A percentile compares a stretch with the other conserved stretches of the same genome.
phyloP scores from a whole-genome alignment of 352 stramenopile genomes.

The Globisporangium megalacanthum region DNA sequence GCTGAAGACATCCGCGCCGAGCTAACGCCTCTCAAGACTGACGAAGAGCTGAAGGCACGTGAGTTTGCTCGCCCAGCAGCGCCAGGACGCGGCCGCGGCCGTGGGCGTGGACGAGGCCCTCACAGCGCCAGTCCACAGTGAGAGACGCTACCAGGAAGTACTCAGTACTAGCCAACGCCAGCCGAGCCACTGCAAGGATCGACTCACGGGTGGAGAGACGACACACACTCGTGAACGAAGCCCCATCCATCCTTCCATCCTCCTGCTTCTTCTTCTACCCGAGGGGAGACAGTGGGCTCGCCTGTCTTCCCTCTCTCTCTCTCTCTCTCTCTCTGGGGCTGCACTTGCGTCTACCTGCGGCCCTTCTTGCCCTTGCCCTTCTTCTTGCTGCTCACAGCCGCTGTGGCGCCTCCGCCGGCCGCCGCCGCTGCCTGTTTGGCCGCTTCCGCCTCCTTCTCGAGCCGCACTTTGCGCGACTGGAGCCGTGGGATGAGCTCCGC shows the following conservation, averaged over 20 bases:
- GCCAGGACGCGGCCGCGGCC: slow-evolving; percentile 52
- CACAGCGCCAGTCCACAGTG: slow-evolving; percentile 3
- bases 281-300: not conserved
- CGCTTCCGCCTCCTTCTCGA: slow-evolving; percentile 65
- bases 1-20: slow-evolving; percentile 66
- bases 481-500: slow-evolving; percentile 82
- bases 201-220: too few species aligned
- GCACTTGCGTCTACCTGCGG: slow-evolving; percentile 49
- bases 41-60: slow-evolving; percentile 59
- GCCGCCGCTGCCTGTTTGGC: slow-evolving; percentile 35
- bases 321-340: not conserved
- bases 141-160: not conserved
- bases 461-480: slow-evolving; percentile 69
- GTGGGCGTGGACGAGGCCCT: slow-evolving; percentile 44
- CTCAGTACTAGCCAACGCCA: not conserved
- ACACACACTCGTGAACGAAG: too few species aligned
- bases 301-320: not conserved
- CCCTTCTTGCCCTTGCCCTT: slow-evolving; percentile 85
- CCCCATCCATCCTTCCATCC: too few species aligned
- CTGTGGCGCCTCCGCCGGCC: slow-evolving; percentile 20
- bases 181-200: too few species aligned
- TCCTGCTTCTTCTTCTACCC: too few species aligned
- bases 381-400: slow-evolving; percentile 62
- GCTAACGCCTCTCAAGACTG: slow-evolving; percentile 38
- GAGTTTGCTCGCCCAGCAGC: slow-evolving; percentile 74